Conservation (phyloP, 2,329 filamentous ascomycete species). For the Geosmithia morbida region DNA sequence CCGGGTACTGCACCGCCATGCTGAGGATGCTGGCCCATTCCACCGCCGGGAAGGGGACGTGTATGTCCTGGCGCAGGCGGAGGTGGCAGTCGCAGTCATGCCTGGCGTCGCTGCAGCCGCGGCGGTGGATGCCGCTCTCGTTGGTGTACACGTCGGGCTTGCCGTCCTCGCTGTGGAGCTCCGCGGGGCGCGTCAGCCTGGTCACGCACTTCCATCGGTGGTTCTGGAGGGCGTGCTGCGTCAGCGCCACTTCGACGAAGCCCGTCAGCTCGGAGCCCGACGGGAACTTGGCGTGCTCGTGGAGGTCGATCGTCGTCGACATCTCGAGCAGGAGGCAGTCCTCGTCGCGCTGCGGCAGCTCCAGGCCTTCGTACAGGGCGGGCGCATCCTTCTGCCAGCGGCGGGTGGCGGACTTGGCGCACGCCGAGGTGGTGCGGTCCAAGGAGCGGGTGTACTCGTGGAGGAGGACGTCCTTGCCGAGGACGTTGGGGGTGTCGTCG, state of each 20-base stretch:
- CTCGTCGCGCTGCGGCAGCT: constrained; percentile 31
- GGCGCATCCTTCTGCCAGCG: constrained; percentile 47
- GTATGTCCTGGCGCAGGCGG: constrained; percentile 31
- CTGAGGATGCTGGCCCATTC: constrained; percentile 45
- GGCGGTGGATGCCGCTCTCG: constrained; percentile 36
- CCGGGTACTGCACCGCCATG: constrained; percentile 37
- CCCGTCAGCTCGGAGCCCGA: constrained; percentile 44
- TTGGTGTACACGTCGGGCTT: constrained; percentile 31
- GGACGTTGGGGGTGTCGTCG: constrained; percentile 33
- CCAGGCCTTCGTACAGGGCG: constrained; percentile 36
- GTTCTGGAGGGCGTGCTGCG: constrained; percentile 35
- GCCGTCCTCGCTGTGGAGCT: constrained; percentile 32
- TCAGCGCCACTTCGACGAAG: constrained; percentile 43
- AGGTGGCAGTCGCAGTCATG: constrained; percentile 33
- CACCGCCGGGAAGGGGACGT: constrained; percentile 41
- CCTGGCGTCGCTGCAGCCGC: constrained; percentile 32
- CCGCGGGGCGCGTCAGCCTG: constrained; percentile 38
- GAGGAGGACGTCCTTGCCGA: constrained; percentile 36
- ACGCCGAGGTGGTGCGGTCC: constrained; percentile 39
- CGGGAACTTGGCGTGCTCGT: constrained; percentile 42
- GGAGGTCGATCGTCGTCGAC: constrained; percentile 44
- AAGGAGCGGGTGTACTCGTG: constrained; percentile 44
- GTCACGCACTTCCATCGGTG: constrained; percentile 48
- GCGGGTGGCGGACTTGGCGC: constrained; percentile 34
- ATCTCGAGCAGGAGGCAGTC: constrained; percentile 46